These are phyloP conservation scores for Xylariaceae sp. DNA, from an alignment of 2,329 filamentous ascomycete species.

Conservation along the genomic window DNA sequence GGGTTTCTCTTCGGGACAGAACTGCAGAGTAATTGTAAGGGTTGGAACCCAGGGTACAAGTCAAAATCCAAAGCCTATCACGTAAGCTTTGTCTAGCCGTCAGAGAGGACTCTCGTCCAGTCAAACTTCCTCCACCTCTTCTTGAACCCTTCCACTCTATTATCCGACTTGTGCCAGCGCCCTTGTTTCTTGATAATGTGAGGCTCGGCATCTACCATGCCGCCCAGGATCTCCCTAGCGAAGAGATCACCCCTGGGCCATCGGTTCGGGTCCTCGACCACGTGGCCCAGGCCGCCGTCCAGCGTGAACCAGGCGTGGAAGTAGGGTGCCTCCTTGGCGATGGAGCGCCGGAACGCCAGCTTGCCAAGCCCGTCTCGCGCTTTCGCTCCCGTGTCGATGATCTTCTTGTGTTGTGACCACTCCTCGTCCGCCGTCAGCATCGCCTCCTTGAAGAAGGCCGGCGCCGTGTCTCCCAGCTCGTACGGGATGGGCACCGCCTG, in stretches of 20 bases:
- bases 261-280: slow-evolving; percentile 77
- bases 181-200: slow-evolving; percentile 88
- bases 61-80: too few species aligned
- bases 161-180: slow-evolving; percentile 67
- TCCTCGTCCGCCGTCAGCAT: slow-evolving; percentile 84
- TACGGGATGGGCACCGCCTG: slow-evolving; percentile 83
- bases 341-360: slow-evolving; percentile 70
- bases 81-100: slow-evolving; percentile 23
- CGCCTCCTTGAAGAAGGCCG: slow-evolving; percentile 92
- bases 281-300: slow-evolving; percentile 85
- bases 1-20: too few species aligned
- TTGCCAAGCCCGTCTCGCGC: slow-evolving; percentile 67
- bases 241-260: slow-evolving; percentile 94
- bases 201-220: slow-evolving; percentile 79
- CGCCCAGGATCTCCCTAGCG: slow-evolving; percentile 83
- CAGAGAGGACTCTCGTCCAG: slow-evolving; percentile 61
- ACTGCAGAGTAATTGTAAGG: background rate
- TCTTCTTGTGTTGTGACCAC: slow-evolving; percentile 91
- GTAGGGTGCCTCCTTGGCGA: slow-evolving; percentile 96
- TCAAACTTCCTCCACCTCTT: slow-evolving; percentile 90
- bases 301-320: slow-evolving; percentile 96
- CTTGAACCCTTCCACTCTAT: slow-evolving; percentile 69
- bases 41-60: background rate
- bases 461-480: slow-evolving; percentile 82
- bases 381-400: slow-evolving; percentile 77